phyloP scores from a whole-genome alignment of 495 filamentous ascomycete genomes.

The Xylaria scruposa region DNA sequence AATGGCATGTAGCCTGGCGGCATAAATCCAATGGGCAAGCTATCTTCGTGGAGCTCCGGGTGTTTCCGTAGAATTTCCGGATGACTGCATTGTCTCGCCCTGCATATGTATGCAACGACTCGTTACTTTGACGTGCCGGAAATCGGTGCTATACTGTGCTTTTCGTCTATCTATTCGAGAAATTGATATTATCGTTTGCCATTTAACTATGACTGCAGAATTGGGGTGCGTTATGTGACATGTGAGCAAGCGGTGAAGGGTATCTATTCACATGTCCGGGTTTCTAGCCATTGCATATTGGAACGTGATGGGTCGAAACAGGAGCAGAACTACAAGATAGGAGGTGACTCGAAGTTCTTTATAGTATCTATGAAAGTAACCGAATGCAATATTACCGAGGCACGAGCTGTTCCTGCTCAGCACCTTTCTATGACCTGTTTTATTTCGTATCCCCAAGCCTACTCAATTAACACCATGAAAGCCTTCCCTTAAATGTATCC shows the following conservation, averaged over 20 bases:
- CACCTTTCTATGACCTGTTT: background rate
- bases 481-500: background rate
- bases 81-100: background rate
- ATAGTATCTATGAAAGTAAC: background rate
- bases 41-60: background rate
- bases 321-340: background rate
- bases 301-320: background rate
- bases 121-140: background rate
- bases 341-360: conserved; percentile 2
- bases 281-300: background rate
- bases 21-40: background rate
- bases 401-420: background rate
- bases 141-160: background rate
- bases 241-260: background rate
- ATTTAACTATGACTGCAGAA: background rate
- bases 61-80: conserved; percentile 1
- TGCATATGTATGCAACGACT: background rate
- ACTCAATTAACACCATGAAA: background rate
- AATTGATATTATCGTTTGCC: background rate
- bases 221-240: background rate
- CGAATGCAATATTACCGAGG: background rate
- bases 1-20: background rate
- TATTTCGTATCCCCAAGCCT: background rate
- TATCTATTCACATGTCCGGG: background rate
- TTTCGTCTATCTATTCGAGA: background rate